Evolutionary conservation across 2,329 filamentous ascomycete species (phyloP).

Genomic region (Ophiosphaerella korrae): DNA sequence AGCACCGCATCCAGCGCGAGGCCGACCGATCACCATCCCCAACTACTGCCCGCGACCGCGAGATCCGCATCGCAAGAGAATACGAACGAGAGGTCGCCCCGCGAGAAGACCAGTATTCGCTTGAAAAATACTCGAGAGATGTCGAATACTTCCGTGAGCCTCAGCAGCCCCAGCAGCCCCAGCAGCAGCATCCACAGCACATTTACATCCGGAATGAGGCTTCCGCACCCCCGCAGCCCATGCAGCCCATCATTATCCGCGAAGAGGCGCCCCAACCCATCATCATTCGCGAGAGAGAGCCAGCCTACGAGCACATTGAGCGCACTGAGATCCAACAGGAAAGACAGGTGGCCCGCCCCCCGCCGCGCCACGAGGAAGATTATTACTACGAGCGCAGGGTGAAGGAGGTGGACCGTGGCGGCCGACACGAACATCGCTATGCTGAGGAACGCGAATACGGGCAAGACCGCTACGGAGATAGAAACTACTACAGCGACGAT

Average conservation of each 20-base stretch:
- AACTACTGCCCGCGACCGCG: constrained; percentile 45
- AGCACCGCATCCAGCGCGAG: constrained; percentile 59
- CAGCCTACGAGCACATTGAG: constrained; percentile 65
- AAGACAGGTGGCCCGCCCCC: constrained; percentile 48
- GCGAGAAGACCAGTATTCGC: constrained; percentile 41
- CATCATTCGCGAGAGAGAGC: constrained; percentile 58
- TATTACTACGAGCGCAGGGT: constrained; percentile 66
- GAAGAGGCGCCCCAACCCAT: constrained; percentile 56
- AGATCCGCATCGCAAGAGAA: constrained; percentile 39
- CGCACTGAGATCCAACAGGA: constrained; percentile 60
- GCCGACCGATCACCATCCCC: constrained; percentile 55
- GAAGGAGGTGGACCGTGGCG: constrained; percentile 59
- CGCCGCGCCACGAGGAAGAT: constrained; percentile 58
- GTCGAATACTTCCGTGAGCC: constrained; percentile 57
- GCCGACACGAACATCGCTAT: constrained; percentile 45
- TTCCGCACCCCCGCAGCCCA: constrained; percentile 52
- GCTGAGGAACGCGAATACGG: constrained; percentile 45
- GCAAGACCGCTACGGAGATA: constrained; percentile 48
- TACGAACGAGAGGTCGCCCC: constrained; percentile 45
- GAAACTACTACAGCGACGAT: constrained; percentile 63
- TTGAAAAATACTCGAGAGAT: constrained; percentile 59
- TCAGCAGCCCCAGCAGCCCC: constrained; percentile 13
- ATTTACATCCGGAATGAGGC: constrained; percentile 59
- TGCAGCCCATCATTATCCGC: constrained; percentile 60
- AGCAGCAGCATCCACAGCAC: constrained; percentile 29